Conservation (phyloP, 1,139 yeast genomes). For the Nakaseomyces nivariensis region DNA sequence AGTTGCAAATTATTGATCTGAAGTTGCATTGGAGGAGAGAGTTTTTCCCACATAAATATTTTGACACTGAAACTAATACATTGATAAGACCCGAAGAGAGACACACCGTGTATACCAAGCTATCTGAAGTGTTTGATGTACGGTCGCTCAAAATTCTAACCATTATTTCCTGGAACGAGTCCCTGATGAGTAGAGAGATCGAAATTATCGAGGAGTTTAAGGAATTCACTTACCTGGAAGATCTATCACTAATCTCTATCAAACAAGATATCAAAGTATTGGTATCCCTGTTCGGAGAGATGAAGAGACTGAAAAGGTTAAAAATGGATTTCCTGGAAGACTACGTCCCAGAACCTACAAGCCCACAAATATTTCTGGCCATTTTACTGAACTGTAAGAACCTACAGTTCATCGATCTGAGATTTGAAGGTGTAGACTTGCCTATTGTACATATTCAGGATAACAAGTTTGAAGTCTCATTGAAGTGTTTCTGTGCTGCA, state of each 20-base stretch:
- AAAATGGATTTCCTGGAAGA: slow-evolving; percentile 34
- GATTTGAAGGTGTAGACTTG: slow-evolving; percentile 31
- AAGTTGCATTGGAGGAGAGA: slow-evolving; percentile 35
- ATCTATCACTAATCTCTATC: slow-evolving; percentile 34
- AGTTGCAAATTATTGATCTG: slow-evolving; percentile 30
- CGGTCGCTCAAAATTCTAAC: slow-evolving; percentile 30
- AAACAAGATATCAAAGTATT: slow-evolving; percentile 27
- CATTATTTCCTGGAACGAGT: slow-evolving; percentile 35
- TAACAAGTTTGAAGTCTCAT: slow-evolving; percentile 24
- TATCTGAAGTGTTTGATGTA: slow-evolving; percentile 32
- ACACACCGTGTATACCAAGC: slow-evolving; percentile 9
- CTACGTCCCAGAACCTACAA: slow-evolving; percentile 27
- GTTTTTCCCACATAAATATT: slow-evolving; percentile 27
- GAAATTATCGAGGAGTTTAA: slow-evolving; percentile 31
- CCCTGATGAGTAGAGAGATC: slow-evolving; percentile 24
- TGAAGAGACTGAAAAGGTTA: slow-evolving; percentile 29
- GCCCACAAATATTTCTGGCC: slow-evolving; percentile 28
- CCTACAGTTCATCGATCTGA: slow-evolving; percentile 32
- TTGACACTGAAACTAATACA: slow-evolving; percentile 7
- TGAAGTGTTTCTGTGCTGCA: slow-evolving; percentile 28
- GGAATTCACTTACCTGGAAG: slow-evolving; percentile 30
- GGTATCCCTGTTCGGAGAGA: slow-evolving; percentile 25
- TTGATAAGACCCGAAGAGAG: slow-evolving; percentile 8
- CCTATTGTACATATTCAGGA: slow-evolving; percentile 25
- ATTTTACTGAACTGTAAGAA: slow-evolving; percentile 28